Conservation (phyloP, 1,139 yeast genomes). For the Suhomyces bolitotheri region DNA sequence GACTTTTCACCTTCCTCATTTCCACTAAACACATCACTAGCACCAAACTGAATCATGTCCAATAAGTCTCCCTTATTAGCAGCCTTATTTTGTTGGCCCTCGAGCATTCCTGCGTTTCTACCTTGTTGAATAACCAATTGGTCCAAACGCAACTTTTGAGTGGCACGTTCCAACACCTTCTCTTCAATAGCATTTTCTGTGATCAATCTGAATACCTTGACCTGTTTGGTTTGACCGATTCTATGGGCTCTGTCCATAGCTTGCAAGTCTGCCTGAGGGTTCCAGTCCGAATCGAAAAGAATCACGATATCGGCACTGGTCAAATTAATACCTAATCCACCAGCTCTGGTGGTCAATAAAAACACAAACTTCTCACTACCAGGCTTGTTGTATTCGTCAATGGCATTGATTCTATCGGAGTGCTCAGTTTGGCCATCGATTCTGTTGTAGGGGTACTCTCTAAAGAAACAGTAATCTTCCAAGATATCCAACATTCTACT, state of each 20-base stretch:
- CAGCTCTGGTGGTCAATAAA: constrained; percentile 77
- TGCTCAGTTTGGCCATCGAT: constrained; percentile 84
- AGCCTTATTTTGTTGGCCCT: constrained; percentile 41
- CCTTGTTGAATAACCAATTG: constrained; percentile 84
- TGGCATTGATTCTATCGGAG: constrained; percentile 70
- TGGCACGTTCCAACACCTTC: constrained; percentile 75
- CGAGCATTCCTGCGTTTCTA: constrained; percentile 41
- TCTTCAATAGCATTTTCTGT: constrained; percentile 83
- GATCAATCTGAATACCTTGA: constrained; percentile 70
- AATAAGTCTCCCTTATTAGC: constrained; percentile 69
- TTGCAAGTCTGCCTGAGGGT: constrained; percentile 84
- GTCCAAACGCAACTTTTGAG: constrained; percentile 74
- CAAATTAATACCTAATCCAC: constrained; percentile 82
- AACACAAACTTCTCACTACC: constrained; percentile 69
- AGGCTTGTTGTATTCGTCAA: constrained; percentile 75
- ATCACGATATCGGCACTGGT: constrained; percentile 76
- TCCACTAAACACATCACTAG: constrained; percentile 56
- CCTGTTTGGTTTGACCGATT: constrained; percentile 84
- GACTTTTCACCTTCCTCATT: constrained; percentile 24
- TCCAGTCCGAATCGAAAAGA: constrained; percentile 80
- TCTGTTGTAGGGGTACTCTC: constrained; percentile 69
- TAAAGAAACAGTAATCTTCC: constrained; percentile 73
- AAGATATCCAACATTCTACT: constrained; percentile 75
- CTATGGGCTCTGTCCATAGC: constrained; percentile 90
- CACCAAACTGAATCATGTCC: constrained; percentile 82